Conservation (phyloP, 2,329 filamentous ascomycete genomes). For the Colletotrichum camelliae region DNA sequence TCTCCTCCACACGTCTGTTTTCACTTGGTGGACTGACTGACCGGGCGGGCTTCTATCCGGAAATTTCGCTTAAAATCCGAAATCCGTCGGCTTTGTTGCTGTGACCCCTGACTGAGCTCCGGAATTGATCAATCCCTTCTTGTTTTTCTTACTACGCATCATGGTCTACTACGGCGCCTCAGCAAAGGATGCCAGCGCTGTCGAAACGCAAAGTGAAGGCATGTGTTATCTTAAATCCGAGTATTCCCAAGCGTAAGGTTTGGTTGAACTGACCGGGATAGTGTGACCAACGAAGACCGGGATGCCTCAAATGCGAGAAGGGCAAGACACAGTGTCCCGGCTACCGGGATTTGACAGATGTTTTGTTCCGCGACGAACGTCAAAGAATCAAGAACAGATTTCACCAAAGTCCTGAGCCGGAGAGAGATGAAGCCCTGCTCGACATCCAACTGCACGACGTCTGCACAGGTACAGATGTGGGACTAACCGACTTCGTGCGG, state of each 20-base stretch:
- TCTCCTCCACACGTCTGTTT: neutral
- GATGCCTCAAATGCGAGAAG: conserved; percentile 29
- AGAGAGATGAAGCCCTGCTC: neutral
- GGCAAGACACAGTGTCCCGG: conserved; percentile 26
- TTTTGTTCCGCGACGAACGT: conserved; percentile 31
- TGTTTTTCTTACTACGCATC: neutral
- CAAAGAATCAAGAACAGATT: conserved; percentile 22
- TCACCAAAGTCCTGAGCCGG: neutral
- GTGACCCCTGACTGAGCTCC: neutral
- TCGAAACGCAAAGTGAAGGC: conserved; percentile 31
- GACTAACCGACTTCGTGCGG: neutral
- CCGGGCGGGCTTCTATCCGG: neutral
- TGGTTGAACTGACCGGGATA: neutral
- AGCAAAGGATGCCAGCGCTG: conserved; percentile 32
- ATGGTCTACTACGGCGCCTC: conserved; percentile 28
- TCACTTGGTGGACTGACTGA: neutral
- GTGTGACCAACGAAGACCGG: conserved; percentile 30
- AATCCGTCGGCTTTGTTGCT: neutral
- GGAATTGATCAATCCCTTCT: neutral
- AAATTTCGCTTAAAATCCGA: neutral
- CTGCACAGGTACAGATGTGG: neutral
- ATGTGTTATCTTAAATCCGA: neutral
- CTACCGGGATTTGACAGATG: conserved; percentile 26
- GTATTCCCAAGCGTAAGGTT: neutral
- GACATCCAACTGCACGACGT: neutral